Percentiles rank a stretch among this genome's conserved stretches.
phyloP scores from a whole-genome alignment of 768 basidiomycete genomes.

The Lactarius akahatsu region DNA sequence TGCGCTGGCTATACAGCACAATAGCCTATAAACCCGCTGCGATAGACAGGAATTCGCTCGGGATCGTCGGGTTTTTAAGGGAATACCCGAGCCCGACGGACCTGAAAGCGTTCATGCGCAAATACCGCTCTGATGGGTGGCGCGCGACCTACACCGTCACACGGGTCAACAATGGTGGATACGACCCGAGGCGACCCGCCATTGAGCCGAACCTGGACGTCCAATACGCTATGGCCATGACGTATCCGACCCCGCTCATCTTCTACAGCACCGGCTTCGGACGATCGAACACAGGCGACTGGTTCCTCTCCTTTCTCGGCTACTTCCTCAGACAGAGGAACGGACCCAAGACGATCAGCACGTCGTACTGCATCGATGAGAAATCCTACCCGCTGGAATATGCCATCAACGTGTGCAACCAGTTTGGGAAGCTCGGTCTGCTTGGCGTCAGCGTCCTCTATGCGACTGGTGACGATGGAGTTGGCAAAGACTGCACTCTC shows the following conservation, averaged over 20 bases:
- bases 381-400: not conserved
- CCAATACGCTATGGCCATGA: not conserved
- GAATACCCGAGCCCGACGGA: not conserved
- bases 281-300: not conserved
- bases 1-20: not conserved
- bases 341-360: not conserved
- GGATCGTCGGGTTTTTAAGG: not conserved
- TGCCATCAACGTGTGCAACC: not conserved
- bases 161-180: no score
- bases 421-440: not conserved
- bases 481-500: no score
- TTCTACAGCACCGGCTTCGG: not conserved
- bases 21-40: not conserved
- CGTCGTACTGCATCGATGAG: not conserved
- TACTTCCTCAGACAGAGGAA: not conserved
- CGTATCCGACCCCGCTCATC: not conserved
- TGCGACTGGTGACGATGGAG: no score
- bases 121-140: not conserved
- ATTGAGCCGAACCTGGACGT: not conserved
- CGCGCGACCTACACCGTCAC: no score
- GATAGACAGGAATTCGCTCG: not conserved
- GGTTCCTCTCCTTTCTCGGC: not conserved
- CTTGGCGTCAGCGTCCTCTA: no score
- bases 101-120: not conserved
- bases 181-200: not conserved